A percentile compares a stretch with the other conserved stretches of the same genome.
These are phyloP conservation scores for Helenozyma rhizophorensis DNA, from an alignment of 805 yeast species.

Conservation along the genomic window DNA sequence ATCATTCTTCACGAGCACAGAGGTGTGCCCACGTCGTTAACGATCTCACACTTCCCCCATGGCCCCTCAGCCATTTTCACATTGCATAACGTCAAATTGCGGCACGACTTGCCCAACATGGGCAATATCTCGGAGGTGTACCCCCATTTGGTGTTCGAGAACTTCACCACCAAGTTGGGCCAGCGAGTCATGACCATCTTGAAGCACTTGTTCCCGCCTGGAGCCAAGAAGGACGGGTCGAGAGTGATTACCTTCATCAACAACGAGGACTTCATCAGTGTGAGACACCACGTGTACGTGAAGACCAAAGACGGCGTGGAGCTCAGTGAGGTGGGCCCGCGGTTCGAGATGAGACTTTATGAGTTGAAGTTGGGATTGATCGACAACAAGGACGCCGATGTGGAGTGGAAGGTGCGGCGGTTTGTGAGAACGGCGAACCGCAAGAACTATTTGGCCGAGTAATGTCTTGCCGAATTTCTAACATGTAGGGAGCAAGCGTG, in stretches of 20 bases:
- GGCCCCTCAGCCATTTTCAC: slow-evolving; percentile 97
- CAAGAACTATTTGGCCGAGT: slow-evolving; percentile 70
- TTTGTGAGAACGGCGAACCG: slow-evolving; percentile 94
- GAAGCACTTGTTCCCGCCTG: slow-evolving; percentile 93
- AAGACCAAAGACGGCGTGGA: slow-evolving; percentile 86
- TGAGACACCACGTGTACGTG: slow-evolving; percentile 92
- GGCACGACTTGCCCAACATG: slow-evolving; percentile 84
- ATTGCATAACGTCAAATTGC: slow-evolving; percentile 85
- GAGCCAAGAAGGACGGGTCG: slow-evolving; percentile 85
- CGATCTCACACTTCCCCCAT: slow-evolving; percentile 93
- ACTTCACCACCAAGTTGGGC: slow-evolving; percentile 78
- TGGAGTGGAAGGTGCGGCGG: slow-evolving; percentile 94
- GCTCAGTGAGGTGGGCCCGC: slow-evolving; percentile 95
- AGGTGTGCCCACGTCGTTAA: slow-evolving; percentile 94
- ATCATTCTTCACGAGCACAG: slow-evolving; percentile 91
- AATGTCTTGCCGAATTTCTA: background rate
- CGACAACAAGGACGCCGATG: slow-evolving; percentile 94
- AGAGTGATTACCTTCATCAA: slow-evolving; percentile 93
- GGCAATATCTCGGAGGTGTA: slow-evolving; percentile 89
- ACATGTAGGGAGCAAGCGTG: too few species aligned
- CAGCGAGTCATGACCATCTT: slow-evolving; percentile 73
- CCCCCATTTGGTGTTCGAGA: slow-evolving; percentile 92
- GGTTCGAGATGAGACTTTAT: slow-evolving; percentile 93
- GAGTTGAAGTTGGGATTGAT: slow-evolving; percentile 86
- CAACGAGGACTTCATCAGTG: slow-evolving; percentile 86